Base-by-base conservation (phyloP, 2,329 filamentous ascomycete genomes). In the Ceratocystis colombiana region DNA sequence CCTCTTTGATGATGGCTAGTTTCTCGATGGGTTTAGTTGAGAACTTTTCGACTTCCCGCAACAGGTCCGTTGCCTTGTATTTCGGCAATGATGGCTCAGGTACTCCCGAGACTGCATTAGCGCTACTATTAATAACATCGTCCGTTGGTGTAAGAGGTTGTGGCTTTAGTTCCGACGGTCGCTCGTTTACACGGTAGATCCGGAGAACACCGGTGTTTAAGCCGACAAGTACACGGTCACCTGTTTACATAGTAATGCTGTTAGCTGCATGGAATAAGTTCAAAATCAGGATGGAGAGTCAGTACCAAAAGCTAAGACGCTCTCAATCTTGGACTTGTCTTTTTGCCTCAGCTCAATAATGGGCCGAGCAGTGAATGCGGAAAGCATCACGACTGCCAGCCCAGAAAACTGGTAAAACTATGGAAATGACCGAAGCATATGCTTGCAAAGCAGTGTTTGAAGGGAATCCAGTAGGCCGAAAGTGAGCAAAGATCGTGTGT, bases 261-360 rank as follows among this genome's bases (percentile, higher is more conserved):
- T 66, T 64, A 61, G 37, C 22, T 41, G 12, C 25, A 48, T 15
- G 20, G n/a, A 20, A 59, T 10, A 20, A 8, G 3, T n/a, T 22
- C 15, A n/a, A 6, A 8, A n/a, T 37, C 30, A 12, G 6, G 37
- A 30, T 28, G 10, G 48, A 1, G 53, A 25, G n/a, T 30, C 69
- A 76, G 67, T 81, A 90, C 88, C 91, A 77, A 96, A 90, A 69
- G 93, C 90, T 61, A 97, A 82, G 71, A 99, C 90, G 62, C 90
- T 94, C 78, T 99, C 94, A 77, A 99, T 96, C 80, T 88, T 94
- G 70, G 90, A 95, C 80, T 95, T 96, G 84, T 97, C 93, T 76
- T 90, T 88, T 76, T 87, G 86, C 79, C 89, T 92, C 73, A 99
- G 88, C 88, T 99, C 94, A 81, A 97, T 89, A 75, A 99, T 93